Evolutionary conservation across 164 flowering plant genomes (phyloP).

Genomic region (Euptelea pleiosperma): DNA sequence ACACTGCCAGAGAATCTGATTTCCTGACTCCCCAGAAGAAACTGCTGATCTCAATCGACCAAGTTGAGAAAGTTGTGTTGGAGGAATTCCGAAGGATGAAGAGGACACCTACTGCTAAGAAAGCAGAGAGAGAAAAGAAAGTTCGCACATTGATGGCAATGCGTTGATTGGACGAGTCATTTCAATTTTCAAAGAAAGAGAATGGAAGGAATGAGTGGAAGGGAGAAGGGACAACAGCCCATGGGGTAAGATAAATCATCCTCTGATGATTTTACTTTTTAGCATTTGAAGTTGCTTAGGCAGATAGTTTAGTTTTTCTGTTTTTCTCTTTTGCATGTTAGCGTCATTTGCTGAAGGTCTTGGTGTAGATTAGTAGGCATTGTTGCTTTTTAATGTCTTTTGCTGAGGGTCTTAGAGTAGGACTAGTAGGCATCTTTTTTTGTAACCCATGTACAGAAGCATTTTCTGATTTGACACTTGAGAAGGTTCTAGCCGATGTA

Average conservation of each 20-base stretch:
- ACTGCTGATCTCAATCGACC: conserved; percentile 55
- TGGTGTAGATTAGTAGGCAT: conserved; percentile 22
- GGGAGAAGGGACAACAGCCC: conserved; percentile 7
- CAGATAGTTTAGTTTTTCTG: background rate
- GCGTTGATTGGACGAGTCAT: conserved; percentile 41
- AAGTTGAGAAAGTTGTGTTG: conserved; percentile 58
- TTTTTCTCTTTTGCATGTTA: conserved; percentile 8
- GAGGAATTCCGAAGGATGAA: conserved; percentile 51
- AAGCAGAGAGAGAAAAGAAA: conserved; percentile 54
- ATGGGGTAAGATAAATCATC: conserved; percentile 23
- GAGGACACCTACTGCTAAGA: conserved; percentile 58
- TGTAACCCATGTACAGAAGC: conserved; percentile 4
- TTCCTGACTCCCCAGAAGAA: conserved; percentile 64
- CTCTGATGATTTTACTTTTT: conserved; percentile 24
- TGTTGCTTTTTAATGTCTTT: conserved; percentile 7
- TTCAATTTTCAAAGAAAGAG: background rate
- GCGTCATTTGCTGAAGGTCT: too few species aligned
- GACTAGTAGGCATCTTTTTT: conserved; percentile 12
- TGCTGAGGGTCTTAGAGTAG: conserved; percentile 23
- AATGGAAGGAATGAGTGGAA: background rate
- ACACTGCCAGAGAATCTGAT: conserved; percentile 28
- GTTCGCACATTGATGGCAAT: conserved; percentile 69
- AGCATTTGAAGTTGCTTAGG: conserved; percentile 3
- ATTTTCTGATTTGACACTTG: too few species aligned
- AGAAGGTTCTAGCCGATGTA: background rate